Evolutionary conservation across 306 rosid genomes (phyloP), one percentile per base, ranked within the genome.

Genomic region (Cicer arietinum): DNA sequence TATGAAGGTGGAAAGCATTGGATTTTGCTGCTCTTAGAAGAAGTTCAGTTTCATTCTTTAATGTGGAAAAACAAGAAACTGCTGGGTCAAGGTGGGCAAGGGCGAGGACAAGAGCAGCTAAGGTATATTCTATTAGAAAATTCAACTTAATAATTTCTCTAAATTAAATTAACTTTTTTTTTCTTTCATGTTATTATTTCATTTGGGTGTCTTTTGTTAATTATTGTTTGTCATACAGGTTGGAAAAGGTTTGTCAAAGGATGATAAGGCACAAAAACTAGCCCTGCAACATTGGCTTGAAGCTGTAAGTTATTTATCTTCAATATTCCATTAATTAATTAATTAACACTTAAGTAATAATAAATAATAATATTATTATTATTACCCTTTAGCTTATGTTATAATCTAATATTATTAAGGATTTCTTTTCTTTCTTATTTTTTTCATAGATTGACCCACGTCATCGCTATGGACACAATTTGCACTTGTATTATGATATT

Each of bases 271-370:
- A 18, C 96, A 94, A 82, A 94, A 92, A 63, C 76, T 94, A 22
- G 96, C 99, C 72, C 93, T 90, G 7, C 96, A 88, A 72, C 99
- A 94, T 78, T 94, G 99, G 99, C 99, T 94, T 57, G 99, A 94
- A 85, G 99, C 99, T 73, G 99, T 94, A 81, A 86, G 92, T 69
- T 48, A 46, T n/a, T 16, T 44, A 66, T 71, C 46, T 5, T 60
- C 18, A 35, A 14, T 53, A 77, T 18, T 65, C 44, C 53, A 69
- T 51, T 25, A 57, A 16, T 60, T 67, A 47, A 47, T 58, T 14
- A 47, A 47, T 58, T 14, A 51, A 12, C 42, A 5, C 10, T 68
- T 25, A 25, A 25, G 3, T 25, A 25, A 25, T 25, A 22, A 18
- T 18, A 18, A 16, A 18, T 18, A 18, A 16, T 50, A 74, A 25